phyloP scores from a whole-genome alignment of 75 land plant species.

The Sequoia sempervirens region DNA sequence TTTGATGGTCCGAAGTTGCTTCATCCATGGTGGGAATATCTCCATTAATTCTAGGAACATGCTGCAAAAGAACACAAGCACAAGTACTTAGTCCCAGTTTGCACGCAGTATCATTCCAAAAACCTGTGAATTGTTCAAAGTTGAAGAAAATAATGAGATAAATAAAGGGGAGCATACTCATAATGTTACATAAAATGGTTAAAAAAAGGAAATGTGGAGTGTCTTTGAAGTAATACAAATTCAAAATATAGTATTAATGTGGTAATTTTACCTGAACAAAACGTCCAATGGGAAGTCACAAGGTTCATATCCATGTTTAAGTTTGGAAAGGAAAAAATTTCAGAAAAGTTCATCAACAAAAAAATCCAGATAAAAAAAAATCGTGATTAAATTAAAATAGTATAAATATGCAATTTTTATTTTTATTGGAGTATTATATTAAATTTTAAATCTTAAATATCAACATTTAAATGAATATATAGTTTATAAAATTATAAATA shows the following conservation, averaged over 20 bases:
- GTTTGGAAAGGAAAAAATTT: too few species aligned
- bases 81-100: conserved; percentile 19
- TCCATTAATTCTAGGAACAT: conserved; percentile 75
- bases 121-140: neutral
- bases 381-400: too few species aligned
- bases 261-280: neutral
- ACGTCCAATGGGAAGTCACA: neutral
- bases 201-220: neutral
- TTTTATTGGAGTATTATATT: too few species aligned
- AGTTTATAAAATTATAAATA: too few species aligned
- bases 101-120: conserved; percentile 8
- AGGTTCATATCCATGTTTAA: too few species aligned
- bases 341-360: too few species aligned
- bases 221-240: neutral
- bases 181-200: neutral
- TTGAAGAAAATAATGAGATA: neutral
- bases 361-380: too few species aligned
- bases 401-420: too few species aligned
- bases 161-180: neutral
- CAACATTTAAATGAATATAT: too few species aligned
- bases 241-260: neutral
- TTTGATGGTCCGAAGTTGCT: conserved; percentile 70
- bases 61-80: conserved; percentile 47
- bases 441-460: too few species aligned
- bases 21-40: conserved; percentile 78